Percentiles rank a stretch among this genome's conserved stretches.
Conservation (phyloP, 805 yeast species). For the Ogataea chonburiensis region DNA sequence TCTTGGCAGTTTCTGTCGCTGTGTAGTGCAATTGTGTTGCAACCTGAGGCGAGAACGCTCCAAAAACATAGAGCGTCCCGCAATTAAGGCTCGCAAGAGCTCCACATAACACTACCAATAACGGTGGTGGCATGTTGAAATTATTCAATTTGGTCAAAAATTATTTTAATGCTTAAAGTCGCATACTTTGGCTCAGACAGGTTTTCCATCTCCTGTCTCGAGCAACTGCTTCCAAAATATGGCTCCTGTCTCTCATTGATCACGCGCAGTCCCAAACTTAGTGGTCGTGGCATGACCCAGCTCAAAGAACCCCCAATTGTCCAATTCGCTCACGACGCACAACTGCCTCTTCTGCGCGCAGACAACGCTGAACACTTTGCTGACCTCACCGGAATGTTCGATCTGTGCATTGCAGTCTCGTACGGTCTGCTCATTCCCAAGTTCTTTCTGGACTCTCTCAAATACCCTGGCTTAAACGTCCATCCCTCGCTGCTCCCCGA, state of each 20-base stretch:
- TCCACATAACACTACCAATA: constrained; percentile 20
- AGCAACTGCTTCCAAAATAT: constrained; percentile 29
- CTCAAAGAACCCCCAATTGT: constrained; percentile 56
- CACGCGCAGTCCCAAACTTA: constrained; percentile 59
- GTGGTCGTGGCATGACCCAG: constrained; percentile 55
- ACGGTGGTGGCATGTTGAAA: constrained; percentile 8
- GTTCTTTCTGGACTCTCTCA: constrained; percentile 45
- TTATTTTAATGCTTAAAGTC: constrained; percentile 29
- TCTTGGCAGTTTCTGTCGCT: constrained; percentile 60
- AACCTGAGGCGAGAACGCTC: constrained; percentile 77
- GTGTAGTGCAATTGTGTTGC: constrained; percentile 55
- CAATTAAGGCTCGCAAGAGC: constrained; percentile 43
- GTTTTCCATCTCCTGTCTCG: constrained; percentile 60
- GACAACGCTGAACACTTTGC: constrained; percentile 44
- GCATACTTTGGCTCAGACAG: constrained; percentile 80
- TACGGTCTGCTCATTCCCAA: constrained; percentile 81
- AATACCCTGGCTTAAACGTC: constrained; percentile 77
- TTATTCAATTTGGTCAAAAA: constrained; percentile 1
- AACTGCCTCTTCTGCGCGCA: constrained; percentile 46
- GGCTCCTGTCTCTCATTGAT: constrained; percentile 51
- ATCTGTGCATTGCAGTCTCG: constrained; percentile 86
- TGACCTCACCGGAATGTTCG: constrained; percentile 37
- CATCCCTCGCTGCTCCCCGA: constrained; percentile 89
- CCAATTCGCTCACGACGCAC: constrained; percentile 34
- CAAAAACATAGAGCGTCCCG: constrained; percentile 74